Evolutionary conservation across 2,329 filamentous ascomycete genomes (phyloP), one percentile per base, ranked within the genome.

Genomic region (Chalara sp.): DNA sequence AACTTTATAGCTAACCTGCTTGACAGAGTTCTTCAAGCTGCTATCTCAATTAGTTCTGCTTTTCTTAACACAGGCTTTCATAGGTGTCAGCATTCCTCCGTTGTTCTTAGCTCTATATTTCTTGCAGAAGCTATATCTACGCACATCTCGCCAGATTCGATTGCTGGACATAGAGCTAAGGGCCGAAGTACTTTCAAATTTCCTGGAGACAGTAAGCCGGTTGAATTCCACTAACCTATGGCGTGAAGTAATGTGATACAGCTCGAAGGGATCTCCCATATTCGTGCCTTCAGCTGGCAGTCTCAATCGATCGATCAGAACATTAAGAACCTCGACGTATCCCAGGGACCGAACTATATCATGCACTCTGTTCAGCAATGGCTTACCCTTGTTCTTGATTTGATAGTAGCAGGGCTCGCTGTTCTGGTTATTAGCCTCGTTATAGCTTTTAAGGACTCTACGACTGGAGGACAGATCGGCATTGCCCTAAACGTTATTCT

Each of bases 101-200:
- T 29, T 44, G 41, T 44, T 44, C 41, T 28, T 44, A 8, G 41
- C 21, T 44, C 21, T 44, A 4, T 44, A 44, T 21, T 12, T 44
- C 41, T 12, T 44, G 21, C 72, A 74, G 53, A 70, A 68, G 44
- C 63, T 71, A 46, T 76, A 63, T 71, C 2, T 76, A 7, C 66
- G 71, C 8, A 76, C 73, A 5, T 74, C 72, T 2, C 69, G 73
- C 2, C 73, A 76, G 53, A 54, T 76, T 7, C 70, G 73, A 54
- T 66, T 72, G 43, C 60, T 76, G 43, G 73, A 76, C 41, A 61
- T 76, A 13, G 73, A 76, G 57, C 49, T 54, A 0, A 59, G 57
- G 46, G 67, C 71, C 0, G 73, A 73, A 3, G 61, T 76, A 1
- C 74, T 71, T 55, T 70, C 72, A 0, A 65, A 74, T 46, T 75